Conservation (phyloP, 2,329 filamentous ascomycete genomes). For the Exserohilum rostratum region DNA sequence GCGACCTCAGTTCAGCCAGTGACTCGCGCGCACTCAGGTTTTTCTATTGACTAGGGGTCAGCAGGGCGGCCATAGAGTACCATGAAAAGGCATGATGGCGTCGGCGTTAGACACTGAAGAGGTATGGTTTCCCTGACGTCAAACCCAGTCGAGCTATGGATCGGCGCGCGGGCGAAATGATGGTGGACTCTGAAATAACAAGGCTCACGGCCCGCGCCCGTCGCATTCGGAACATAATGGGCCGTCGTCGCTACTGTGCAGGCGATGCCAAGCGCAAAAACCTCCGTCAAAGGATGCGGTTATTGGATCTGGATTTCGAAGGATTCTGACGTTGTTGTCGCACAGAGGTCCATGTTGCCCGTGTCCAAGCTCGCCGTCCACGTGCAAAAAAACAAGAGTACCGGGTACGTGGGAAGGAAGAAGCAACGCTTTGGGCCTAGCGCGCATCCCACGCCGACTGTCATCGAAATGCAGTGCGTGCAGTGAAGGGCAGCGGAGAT, state of each 20-base stretch:
- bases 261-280: no score
- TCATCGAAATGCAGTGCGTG: no score
- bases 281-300: no score
- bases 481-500: constrained; percentile 11
- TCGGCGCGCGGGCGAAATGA: constrained; percentile 6
- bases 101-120: constrained; percentile 8
- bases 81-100: constrained; percentile 2
- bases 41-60: constrained; percentile 8
- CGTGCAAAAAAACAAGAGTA: not conserved
- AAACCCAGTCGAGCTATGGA: constrained; percentile 6
- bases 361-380: no score
- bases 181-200: not conserved
- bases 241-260: no score
- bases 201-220: not conserved
- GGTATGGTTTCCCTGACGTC: constrained; percentile 6
- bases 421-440: constrained; percentile 1
- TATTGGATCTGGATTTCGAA: no score
- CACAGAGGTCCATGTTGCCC: no score
- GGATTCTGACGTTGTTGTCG: no score
- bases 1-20: no score
- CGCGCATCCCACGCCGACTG: not conserved
- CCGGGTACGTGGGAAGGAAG: constrained; percentile 1
- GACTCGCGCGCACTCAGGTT: not conserved
- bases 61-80: not conserved
- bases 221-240: no score